Evolutionary conservation across 2,329 filamentous ascomycete species (phyloP), one percentile per base, ranked within the genome.

Genomic region (Huntiella bhutanensis): DNA sequence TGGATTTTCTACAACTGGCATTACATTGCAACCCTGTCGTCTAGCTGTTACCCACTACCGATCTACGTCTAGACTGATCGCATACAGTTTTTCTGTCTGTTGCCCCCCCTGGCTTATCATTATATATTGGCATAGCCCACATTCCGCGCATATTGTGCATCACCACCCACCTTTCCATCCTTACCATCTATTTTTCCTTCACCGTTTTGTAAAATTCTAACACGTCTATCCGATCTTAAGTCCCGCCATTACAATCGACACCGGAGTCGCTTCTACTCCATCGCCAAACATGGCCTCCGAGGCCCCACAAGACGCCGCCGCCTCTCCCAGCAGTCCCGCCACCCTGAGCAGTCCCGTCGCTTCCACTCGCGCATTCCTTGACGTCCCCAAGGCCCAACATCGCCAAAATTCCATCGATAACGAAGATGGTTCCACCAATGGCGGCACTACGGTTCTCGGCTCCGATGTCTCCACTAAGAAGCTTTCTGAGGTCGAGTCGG

Each of bases 341-440:
- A 84, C 83, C 62, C 68, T 84, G 43, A 80, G 77, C 22, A 75
- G 64, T 51, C 71, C 71, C 1, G 64, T 74, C 6, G 71, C 10
- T 7, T 15, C 33, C 13, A 16, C 33, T 12, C 60, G 66, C 13
- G 66, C 67, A 46, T 80, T 80, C 53, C 64, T 85, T 41, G 68
- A 76, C 0, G 80, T 85, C 1, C 80, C 80, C 1, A 68, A 66
- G n/a, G 65, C 64, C 44, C 66, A 76, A 43, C 77, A 77, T 33
- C 66, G 79, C 50, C 77, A 80, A 48, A 78, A 78, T 54, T 84
- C 80, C 1, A 64, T 83, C 42, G 80, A 82, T 54, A 80, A 77
- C 7, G 70, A 75, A 28, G 76, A 80, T 49, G 70, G 67, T 33
- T 67, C 69, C 13, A 74, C 70, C 0, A 75, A 76, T 46, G 76